Evolutionary conservation across 2,329 filamentous ascomycete species (phyloP).

Genomic region (Pochonia chlamydosporia): DNA sequence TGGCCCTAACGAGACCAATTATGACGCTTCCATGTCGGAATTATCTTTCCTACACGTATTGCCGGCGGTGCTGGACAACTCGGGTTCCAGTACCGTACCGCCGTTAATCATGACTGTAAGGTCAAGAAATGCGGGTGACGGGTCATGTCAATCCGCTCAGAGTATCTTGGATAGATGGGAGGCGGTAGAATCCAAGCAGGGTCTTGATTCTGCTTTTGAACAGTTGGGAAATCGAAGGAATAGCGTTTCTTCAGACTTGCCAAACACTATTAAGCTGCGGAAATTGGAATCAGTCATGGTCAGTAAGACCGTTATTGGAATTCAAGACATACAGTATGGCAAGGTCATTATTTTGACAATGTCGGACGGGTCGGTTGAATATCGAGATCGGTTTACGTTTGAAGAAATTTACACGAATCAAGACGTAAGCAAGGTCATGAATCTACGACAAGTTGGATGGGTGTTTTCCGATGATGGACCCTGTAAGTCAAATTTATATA

Average conservation of each 20-base stretch:
- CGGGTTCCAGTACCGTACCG: conserved; percentile 47
- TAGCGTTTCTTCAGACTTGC: conserved; percentile 32
- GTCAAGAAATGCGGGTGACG: conserved; percentile 48
- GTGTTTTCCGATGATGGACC: conserved; percentile 60
- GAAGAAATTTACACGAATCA: conserved; percentile 58
- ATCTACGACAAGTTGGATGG: conserved; percentile 73
- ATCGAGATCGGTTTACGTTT: conserved; percentile 72
- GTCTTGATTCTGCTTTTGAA: conserved; percentile 70
- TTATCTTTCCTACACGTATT: conserved; percentile 73
- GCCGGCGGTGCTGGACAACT: conserved; percentile 56
- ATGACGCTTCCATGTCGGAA: conserved; percentile 49
- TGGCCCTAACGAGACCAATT: conserved; percentile 34
- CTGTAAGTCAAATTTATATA: conserved; percentile 39
- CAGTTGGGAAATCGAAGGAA: conserved; percentile 62
- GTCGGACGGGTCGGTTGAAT: conserved; percentile 75
- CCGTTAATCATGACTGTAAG: conserved; percentile 70
- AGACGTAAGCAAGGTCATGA: conserved; percentile 60
- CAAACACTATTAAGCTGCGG: conserved; percentile 41
- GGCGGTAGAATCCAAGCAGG: conserved; percentile 60
- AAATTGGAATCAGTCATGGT: conserved; percentile 64
- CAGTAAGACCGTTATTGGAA: conserved; percentile 64
- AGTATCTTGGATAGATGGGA: conserved; percentile 84
- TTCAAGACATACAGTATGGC: conserved; percentile 64
- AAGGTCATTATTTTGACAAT: conserved; percentile 67
- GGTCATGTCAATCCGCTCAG: conserved; percentile 57